Conservation (phyloP, 169 alveolate species). For the Eimeria maxima region DNA sequence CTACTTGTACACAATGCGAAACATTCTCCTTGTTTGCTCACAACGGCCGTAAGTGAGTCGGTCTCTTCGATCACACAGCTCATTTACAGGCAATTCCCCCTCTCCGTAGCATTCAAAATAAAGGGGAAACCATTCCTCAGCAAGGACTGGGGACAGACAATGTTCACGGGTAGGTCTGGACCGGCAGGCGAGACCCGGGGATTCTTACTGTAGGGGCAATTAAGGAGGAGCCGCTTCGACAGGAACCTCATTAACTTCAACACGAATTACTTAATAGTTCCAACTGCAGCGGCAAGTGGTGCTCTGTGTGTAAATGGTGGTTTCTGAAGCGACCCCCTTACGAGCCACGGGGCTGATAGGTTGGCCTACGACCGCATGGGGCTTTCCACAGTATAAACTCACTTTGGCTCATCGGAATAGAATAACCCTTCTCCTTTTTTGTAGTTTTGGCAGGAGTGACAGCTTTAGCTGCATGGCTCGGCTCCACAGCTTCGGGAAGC, state of each 20-base stretch:
- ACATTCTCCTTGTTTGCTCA: neutral
- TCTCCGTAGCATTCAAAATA: neutral
- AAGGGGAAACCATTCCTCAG: neutral
- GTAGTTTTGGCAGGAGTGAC: neutral
- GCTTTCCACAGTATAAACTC: neutral
- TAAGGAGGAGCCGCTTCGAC: neutral
- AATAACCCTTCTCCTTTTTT: neutral
- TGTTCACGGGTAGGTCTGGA: neutral
- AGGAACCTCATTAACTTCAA: neutral
- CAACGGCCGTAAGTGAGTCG: neutral
- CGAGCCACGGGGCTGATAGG: slow-evolving; percentile 29
- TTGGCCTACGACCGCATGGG: neutral
- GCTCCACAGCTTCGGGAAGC: neutral
- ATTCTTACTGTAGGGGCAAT: neutral
- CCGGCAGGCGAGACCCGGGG: neutral
- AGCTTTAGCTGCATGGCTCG: neutral
- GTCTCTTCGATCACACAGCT: neutral
- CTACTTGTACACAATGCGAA: too few species aligned
- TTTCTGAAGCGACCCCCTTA: neutral
- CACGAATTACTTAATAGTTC: neutral
- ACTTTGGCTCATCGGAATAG: neutral
- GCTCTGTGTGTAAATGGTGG: neutral
- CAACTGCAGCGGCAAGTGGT: neutral
- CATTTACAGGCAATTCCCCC: neutral
- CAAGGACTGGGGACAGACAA: neutral